Evolutionary conservation across 257 asterid genomes (phyloP), one percentile per base, ranked within the genome.

Genomic region (Plantago major): DNA sequence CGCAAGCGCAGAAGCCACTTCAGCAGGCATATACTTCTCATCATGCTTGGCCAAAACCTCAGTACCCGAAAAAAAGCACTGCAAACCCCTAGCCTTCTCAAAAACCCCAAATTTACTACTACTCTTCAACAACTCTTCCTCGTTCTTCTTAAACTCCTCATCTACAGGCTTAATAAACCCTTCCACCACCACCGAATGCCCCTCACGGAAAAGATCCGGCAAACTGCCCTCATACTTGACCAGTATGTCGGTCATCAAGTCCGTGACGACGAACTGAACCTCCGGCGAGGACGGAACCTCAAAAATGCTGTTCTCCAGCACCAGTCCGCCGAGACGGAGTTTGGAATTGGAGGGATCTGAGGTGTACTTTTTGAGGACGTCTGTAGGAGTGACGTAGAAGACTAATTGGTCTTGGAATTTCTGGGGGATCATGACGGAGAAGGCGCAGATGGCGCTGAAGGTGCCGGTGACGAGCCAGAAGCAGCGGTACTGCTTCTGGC

Each of bases 251-350:
- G 99, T 89, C 60, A 82, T 71, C 60, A 92, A 60, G 65, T 92
- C 99, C 33, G 97, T 82, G 16, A 92, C 73, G 48, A 92, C 96
- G 75, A 92, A 92, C 53, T 89, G 95, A 53, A 78, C 82, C 59
- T 89, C 94, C 9, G 97, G 83, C 4, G 92, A 84, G 8, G 83
- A 67, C 13, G 95, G 88, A 1, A 79, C 42, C 26, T 87, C 82
- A 7, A 76, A 50, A 42, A 89, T 75, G 62, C 96, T 89, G 66
- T 82, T 78, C 11, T 92, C 97, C 9, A 89, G 76, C 8, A 92
- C 99, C n/a, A 92, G 78, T 14, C 97, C 99, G 28, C 99, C 99
- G 50, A 92, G 88, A 14, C 99, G 95, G 78, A 88, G 89, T 64
- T 81, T 92, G 9, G 94, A 64, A 52, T 87, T 86, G 33, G 65